Evolutionary conservation across 75 land plant genomes (phyloP).

Genomic region (Sequoiadendron giganteum): DNA sequence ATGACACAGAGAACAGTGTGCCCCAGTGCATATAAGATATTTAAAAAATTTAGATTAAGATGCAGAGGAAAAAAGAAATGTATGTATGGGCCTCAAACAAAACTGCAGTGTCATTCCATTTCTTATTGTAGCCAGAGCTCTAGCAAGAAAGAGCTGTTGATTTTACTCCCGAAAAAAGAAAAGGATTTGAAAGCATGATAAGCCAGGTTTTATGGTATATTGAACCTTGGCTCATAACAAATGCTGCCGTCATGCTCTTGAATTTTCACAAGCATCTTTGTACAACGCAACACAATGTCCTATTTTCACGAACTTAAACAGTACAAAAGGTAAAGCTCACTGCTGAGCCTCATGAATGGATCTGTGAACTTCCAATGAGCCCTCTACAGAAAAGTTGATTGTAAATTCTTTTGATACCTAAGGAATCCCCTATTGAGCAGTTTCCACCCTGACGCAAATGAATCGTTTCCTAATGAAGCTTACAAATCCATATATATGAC

Average conservation of each 20-base stretch:
- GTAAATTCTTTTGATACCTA: not conserved
- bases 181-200: not conserved
- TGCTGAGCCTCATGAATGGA: not conserved
- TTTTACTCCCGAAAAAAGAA: not conserved
- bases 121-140: slow-evolving; percentile 11
- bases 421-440: not conserved
- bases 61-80: not conserved
- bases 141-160: slow-evolving; percentile 5
- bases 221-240: slow-evolving; percentile 14
- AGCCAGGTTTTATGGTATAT: slow-evolving; percentile 12
- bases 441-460: slow-evolving; percentile 9
- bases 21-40: not conserved
- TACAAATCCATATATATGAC: not conserved
- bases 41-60: not conserved
- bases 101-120: not conserved
- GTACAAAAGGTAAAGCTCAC: slow-evolving; percentile 4
- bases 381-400: slow-evolving; percentile 16
- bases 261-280: slow-evolving; percentile 17
- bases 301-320: slow-evolving; percentile 11
- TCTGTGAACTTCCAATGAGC: not conserved
- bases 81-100: slow-evolving; percentile 1
- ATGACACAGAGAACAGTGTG: not conserved
- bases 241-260: slow-evolving; percentile 16
- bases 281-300: slow-evolving; percentile 11
- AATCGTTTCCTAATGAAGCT: slow-evolving; percentile 5